Percentiles rank a stretch among this genome's conserved stretches.
Conservation (phyloP, 2,329 filamentous ascomycete species). For the Beauveria australis region DNA sequence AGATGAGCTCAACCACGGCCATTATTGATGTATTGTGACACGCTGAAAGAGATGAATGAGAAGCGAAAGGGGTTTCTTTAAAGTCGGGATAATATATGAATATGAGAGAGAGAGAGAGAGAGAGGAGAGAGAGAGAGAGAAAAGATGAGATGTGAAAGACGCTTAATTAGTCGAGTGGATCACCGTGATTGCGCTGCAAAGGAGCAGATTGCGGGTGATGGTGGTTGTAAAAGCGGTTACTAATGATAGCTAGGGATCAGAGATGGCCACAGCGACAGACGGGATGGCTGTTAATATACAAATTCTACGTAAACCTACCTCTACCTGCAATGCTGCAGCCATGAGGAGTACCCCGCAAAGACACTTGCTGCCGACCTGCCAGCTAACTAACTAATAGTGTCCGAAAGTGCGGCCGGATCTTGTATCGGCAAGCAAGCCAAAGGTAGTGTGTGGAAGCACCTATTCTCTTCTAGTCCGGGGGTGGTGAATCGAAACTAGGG, state of each 20-base stretch:
- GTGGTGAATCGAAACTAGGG: slow-evolving; percentile 1
- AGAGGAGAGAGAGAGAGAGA: neutral
- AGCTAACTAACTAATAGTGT: neutral
- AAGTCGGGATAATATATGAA: too few species aligned
- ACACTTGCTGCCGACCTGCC: neutral
- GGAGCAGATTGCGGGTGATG: neutral
- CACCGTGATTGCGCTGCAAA: neutral
- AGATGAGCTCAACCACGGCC: slow-evolving; percentile 21
- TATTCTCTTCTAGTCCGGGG: slow-evolving; percentile 2
- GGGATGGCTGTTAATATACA: neutral
- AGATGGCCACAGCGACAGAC: neutral
- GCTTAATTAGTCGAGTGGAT: neutral
- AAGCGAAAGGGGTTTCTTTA: neutral
- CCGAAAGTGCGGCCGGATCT: slow-evolving; percentile 3
- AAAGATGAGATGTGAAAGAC: neutral
- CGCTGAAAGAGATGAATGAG: neutral
- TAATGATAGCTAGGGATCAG: neutral
- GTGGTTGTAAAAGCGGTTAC: neutral
- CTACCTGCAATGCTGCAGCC: neutral
- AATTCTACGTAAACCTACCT: neutral
- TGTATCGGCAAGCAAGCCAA: slow-evolving; percentile 1
- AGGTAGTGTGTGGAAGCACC: neutral
- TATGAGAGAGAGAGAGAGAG: too few species aligned
- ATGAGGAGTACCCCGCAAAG: neutral
- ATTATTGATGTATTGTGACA: slow-evolving; percentile 13